Percentiles rank a stretch among this genome's conserved stretches.
phyloP scores from a whole-genome alignment of 2,329 filamentous ascomycete species.

The Pyrenophora tritici-repentis region DNA sequence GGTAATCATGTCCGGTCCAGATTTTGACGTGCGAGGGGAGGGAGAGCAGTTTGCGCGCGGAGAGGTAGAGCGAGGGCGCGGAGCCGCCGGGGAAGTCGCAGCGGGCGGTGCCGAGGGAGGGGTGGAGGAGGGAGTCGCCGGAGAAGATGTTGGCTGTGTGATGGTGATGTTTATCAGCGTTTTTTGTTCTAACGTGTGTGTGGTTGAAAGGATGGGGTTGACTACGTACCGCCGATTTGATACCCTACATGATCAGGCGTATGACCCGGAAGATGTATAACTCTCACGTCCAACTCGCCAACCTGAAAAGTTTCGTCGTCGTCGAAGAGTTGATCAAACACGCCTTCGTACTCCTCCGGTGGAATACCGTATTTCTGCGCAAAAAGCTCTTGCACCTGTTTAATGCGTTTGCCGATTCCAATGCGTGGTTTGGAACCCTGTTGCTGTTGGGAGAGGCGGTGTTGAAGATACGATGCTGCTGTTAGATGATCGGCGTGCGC shows the following conservation, averaged over 20 bases:
- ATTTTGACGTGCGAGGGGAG: constrained; percentile 38
- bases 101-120: constrained; percentile 42
- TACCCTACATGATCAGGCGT: constrained; percentile 67
- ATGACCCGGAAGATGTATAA: constrained; percentile 63
- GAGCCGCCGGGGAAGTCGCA: constrained; percentile 46
- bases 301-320: constrained; percentile 61
- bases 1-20: constrained; percentile 47
- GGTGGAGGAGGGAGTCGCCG: constrained; percentile 46
- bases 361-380: constrained; percentile 55
- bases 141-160: too few species aligned
- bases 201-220: too few species aligned
- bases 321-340: constrained; percentile 60
- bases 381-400: constrained; percentile 58
- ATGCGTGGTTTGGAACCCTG: constrained; percentile 51
- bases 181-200: too few species aligned
- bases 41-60: constrained; percentile 33
- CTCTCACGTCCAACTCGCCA: constrained; percentile 53
- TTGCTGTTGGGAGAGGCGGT: constrained; percentile 42
- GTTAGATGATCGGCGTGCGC: constrained; percentile 66
- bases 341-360: constrained; percentile 49
- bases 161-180: too few species aligned
- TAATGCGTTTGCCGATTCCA: constrained; percentile 62
- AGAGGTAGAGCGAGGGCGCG: too few species aligned
- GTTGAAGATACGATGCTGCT: constrained; percentile 62
- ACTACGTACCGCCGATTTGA: constrained; percentile 51